Base-by-base conservation (phyloP, 2,329 filamentous ascomycete genomes). In the Cadophora sp. region DNA sequence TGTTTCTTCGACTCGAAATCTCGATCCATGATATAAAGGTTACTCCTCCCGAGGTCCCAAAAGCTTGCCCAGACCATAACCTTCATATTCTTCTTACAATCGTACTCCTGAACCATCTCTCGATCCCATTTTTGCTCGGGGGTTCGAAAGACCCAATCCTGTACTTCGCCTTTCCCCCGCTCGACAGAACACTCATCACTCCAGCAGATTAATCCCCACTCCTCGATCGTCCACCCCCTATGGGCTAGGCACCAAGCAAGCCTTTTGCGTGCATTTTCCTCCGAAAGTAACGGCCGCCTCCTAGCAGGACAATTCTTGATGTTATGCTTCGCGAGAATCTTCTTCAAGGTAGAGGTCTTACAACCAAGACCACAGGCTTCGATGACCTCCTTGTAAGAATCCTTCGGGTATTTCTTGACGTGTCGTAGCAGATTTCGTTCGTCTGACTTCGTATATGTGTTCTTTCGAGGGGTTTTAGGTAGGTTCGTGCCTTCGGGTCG, bases 1-100 rank as follows among this genome's bases (percentile, higher is more conserved):
- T 33, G 56, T 36, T 59, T 59, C 56, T 59, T 59, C 20, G 56
- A 59, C 56, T 59, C 33, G 45, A 59, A 59, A 30, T 59, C 39
- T 4, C 56, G 30, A n/a, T 59, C 56, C 33, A 59, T 59, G 22
- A 59, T 59, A 59, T 59, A 59, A 22, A 59, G 36, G 18, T 59
- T 24, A 30, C 33, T 43, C 20, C 56, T 7, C 56, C 56, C 56
- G 24, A 3, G 7, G 39, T 59, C 36, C 56, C 33, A 59, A 45
- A 59, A 41, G 18, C 4, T 6, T 59, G n/a, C 53, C 53, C 18
- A 58, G 53, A 58, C 24, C 33, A 58, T 58, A 58, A 27, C 24
- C 48, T 51, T 51, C 48, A 51, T 51, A 51, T 51, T 51, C 48
- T 51, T 51, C n/a, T 27, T 51, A 22, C 20, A 22, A 27, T 27